phyloP scores from a whole-genome alignment of 177 flowering plant species.

The Vitis hybrid region DNA sequence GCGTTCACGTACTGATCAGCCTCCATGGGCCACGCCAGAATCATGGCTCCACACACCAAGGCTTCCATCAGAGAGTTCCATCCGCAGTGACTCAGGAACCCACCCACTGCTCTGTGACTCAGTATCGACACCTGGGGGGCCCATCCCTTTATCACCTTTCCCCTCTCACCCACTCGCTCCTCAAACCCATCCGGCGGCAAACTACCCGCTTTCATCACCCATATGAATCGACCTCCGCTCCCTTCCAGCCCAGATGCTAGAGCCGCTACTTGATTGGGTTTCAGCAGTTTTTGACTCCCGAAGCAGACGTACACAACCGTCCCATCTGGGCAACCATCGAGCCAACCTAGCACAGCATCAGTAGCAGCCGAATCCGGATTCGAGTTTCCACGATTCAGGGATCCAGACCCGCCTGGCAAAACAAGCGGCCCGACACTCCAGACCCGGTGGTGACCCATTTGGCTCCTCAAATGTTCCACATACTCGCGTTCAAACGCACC shows the following conservation, averaged over 20 bases:
- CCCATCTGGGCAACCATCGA: conserved; percentile 43
- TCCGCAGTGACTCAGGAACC: conserved; percentile 58
- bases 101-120: conserved; percentile 46
- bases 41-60: conserved; percentile 30
- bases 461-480: conserved; percentile 20
- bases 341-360: conserved; percentile 29
- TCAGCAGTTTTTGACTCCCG: conserved; percentile 45
- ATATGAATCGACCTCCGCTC: conserved; percentile 42
- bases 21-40: conserved; percentile 58
- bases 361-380: neutral
- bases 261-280: conserved; percentile 32
- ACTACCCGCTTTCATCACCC: conserved; percentile 41
- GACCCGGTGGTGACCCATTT: conserved; percentile 21
- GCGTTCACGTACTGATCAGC: conserved; percentile 52
- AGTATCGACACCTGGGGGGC: conserved; percentile 51
- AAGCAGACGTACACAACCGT: conserved; percentile 50
- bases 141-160: conserved; percentile 46
- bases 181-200: conserved; percentile 38
- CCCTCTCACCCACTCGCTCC: conserved; percentile 35
- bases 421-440: conserved; percentile 45
- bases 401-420: conserved; percentile 4
- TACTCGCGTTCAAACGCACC: conserved; percentile 35
- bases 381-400: neutral
- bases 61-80: conserved; percentile 57
- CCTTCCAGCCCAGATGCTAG: conserved; percentile 45